A percentile compares a stretch with the other conserved stretches of the same genome.
Evolutionary conservation across 257 asterid species (phyloP).

Genomic region (Orobanche coerulescens): DNA sequence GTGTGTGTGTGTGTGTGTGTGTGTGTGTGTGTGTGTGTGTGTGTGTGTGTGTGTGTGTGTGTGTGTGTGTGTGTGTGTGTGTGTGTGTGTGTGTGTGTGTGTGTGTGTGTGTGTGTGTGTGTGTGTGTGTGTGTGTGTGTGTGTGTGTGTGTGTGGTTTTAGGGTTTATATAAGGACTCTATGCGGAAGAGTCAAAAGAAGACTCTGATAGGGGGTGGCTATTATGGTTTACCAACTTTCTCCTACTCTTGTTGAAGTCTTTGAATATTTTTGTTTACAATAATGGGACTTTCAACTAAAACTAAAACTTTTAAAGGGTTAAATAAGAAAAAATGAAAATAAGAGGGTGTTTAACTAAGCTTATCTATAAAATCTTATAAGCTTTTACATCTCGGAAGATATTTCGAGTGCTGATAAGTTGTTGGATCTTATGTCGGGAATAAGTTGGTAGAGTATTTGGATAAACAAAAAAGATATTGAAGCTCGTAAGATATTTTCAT

Average conservation of each 20-base stretch:
- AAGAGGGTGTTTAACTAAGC: neutral
- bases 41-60: too few relatives aligned
- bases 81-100: too few relatives aligned
- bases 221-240: slow-evolving; percentile 36
- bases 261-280: neutral
- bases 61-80: too few relatives aligned
- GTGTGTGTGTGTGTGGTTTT: neutral
- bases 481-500: too few relatives aligned
- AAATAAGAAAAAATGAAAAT: neutral
- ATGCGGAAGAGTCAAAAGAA: slow-evolving; percentile 21
- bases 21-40: neutral
- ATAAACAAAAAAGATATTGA: too few relatives aligned
- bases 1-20: neutral
- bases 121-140: neutral
- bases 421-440: too few relatives aligned
- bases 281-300: neutral
- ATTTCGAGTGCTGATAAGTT: too few relatives aligned
- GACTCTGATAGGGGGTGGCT: slow-evolving; percentile 10
- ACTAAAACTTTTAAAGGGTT: neutral
- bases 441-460: too few relatives aligned
- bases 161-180: slow-evolving; percentile 22
- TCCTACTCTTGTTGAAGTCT: slow-evolving; percentile 26
- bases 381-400: neutral
- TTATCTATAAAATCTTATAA: too few relatives aligned
- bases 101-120: neutral